Evolutionary conservation across 768 basidiomycete species (phyloP).

Genomic region (Harrya chromipes): DNA sequence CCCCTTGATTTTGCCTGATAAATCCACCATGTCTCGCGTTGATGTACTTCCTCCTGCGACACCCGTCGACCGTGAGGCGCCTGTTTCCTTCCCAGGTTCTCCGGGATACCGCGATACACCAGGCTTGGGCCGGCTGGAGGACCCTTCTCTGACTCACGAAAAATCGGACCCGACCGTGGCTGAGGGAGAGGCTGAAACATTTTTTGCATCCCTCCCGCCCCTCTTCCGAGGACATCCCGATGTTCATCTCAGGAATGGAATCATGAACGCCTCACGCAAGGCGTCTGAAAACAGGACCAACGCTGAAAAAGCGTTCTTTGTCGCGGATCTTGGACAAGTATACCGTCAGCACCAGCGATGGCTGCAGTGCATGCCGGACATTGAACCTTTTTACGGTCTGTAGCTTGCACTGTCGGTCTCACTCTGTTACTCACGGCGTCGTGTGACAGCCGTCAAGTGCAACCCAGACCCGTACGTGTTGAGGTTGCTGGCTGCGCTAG

Average conservation of each 20-base stretch:
- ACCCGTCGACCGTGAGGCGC: conserved; percentile 27
- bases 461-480: conserved; percentile 97
- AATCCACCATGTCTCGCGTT: conserved; percentile 54
- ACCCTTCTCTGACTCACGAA: conserved; percentile 32
- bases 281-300: conserved; percentile 55
- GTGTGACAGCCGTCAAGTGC: conserved; percentile 82
- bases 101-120: conserved; percentile 25
- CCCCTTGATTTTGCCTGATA: conserved; percentile 17
- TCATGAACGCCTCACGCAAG: conserved; percentile 59
- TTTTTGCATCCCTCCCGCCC: conserved; percentile 64
- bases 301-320: conserved; percentile 95
- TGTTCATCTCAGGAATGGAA: conserved; percentile 71
- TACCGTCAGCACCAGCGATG: conserved; percentile 85
- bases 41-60: conserved; percentile 41
- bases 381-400: conserved; percentile 94
- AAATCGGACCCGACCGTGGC: conserved; percentile 45
- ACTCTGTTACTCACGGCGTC: conserved; percentile 27
- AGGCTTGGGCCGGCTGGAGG: conserved; percentile 5
- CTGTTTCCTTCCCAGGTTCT: conserved; percentile 30
- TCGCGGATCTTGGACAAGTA: conserved; percentile 87
- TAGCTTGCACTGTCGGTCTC: conserved; percentile 15
- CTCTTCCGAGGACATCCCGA: conserved; percentile 68
- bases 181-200: conserved; percentile 37
- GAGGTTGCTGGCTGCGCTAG: conserved; percentile 84
- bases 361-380: conserved; percentile 69